Evolutionary conservation across 2,329 filamentous ascomycete species (phyloP).

Genomic region (Calonectria honghensis): DNA sequence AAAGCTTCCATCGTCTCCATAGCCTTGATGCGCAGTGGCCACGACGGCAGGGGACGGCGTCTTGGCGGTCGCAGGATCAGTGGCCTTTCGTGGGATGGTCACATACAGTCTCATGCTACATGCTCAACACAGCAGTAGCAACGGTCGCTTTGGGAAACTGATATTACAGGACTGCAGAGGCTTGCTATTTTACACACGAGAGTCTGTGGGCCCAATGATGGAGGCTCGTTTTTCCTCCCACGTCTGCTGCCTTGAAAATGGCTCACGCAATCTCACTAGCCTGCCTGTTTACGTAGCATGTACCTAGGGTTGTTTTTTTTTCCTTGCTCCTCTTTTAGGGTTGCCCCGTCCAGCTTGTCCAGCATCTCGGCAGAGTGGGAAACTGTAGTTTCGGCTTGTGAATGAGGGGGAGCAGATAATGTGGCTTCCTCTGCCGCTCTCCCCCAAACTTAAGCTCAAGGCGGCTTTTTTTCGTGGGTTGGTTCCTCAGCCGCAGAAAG

Average conservation of each 20-base stretch:
- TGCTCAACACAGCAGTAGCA: not conserved
- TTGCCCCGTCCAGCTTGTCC: constrained; percentile 8
- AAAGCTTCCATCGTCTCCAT: not conserved
- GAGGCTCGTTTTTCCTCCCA: constrained; percentile 18
- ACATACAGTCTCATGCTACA: constrained; percentile 20
- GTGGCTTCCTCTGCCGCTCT: constrained; percentile 1
- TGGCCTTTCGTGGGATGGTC: constrained; percentile 13
- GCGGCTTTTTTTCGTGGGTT: constrained; percentile 6
- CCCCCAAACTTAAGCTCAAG: constrained; percentile 1
- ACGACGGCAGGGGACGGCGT: constrained; percentile 17
- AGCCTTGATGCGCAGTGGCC: constrained; percentile 3
- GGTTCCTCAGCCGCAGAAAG: constrained; percentile 17
- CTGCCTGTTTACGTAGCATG: constrained; percentile 9
- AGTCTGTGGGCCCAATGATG: constrained; percentile 15
- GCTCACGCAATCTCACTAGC: constrained; percentile 33
- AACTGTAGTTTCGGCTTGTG: constrained; percentile 26
- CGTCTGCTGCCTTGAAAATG: constrained; percentile 29
- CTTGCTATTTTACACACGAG: constrained; percentile 14
- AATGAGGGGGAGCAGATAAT: constrained; percentile 16
- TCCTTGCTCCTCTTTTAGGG: constrained; percentile 6
- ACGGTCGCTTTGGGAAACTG: not conserved
- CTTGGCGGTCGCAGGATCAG: constrained; percentile 17
- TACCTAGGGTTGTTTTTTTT: constrained; percentile 22
- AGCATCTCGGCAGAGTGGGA: constrained; percentile 21
- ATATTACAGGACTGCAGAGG: constrained; percentile 19